Conservation (phyloP, 177 flowering plant genomes). For the Vitis hybrid region DNA sequence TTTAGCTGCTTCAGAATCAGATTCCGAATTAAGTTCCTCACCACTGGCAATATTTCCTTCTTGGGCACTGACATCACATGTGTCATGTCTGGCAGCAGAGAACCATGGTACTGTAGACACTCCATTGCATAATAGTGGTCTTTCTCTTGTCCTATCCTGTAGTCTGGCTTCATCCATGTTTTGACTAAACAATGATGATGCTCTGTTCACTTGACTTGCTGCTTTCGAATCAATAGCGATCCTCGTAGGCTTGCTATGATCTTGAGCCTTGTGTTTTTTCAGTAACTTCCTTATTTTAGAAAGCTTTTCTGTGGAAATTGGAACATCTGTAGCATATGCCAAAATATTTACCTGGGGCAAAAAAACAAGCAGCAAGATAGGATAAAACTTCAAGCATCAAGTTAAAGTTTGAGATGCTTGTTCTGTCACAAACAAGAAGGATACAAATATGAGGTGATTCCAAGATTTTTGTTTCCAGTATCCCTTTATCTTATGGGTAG, state of each 20-base stretch:
- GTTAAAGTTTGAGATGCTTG: too few relatives aligned
- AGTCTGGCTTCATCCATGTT: conserved; percentile 28
- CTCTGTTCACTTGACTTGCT: conserved; percentile 13
- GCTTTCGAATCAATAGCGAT: conserved; percentile 18
- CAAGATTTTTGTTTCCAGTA: too few relatives aligned
- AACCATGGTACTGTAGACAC: conserved; percentile 21
- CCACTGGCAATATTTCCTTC: conserved; percentile 22
- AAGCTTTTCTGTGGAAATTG: conserved; percentile 38
- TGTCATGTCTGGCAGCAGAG: conserved; percentile 14
- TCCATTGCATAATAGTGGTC: conserved; percentile 18
- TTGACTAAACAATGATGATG: conserved; percentile 23
- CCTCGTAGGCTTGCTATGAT: conserved; percentile 16
- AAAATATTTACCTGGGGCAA: conserved; percentile 49
- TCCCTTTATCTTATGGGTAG: too few relatives aligned
- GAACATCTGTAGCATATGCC: conserved; percentile 40
- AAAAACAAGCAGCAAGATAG: not conserved
- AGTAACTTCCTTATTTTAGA: conserved; percentile 32
- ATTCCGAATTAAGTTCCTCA: conserved; percentile 24
- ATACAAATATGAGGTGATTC: too few relatives aligned
- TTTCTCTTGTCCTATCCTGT: conserved; percentile 21
- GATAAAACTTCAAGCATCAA: too few relatives aligned
- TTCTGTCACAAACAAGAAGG: too few relatives aligned
- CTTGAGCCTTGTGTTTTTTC: conserved; percentile 29
- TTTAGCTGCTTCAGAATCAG: conserved; percentile 32
- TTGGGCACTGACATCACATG: conserved; percentile 11